Evolutionary conservation across 2,329 filamentous ascomycete species (phyloP).

Genomic region (Exophiala mesophila): DNA sequence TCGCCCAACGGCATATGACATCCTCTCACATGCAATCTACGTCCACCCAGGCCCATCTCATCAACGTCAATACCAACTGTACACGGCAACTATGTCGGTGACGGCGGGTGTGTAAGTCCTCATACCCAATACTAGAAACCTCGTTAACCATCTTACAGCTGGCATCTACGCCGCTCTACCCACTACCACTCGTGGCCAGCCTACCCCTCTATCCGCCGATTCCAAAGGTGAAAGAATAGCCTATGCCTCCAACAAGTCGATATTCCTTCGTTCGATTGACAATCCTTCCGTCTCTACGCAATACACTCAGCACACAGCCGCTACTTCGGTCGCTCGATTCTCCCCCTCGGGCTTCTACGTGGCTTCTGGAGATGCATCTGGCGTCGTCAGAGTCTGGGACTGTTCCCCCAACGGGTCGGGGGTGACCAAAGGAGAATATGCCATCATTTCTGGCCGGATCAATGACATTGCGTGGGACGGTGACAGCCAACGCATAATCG

Average conservation of each 20-base stretch:
- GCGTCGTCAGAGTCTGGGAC: slow-evolving; percentile 88
- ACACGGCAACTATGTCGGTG: not conserved
- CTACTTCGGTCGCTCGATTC: slow-evolving; percentile 90
- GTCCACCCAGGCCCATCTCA: too few relatives aligned
- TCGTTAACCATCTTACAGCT: slow-evolving; percentile 40
- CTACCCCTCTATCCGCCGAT: slow-evolving; percentile 83
- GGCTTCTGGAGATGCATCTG: slow-evolving; percentile 82
- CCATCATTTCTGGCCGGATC: slow-evolving; percentile 88
- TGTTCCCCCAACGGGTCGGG: slow-evolving; percentile 64
- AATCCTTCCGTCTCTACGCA: slow-evolving; percentile 77
- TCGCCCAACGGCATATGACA: too few relatives aligned
- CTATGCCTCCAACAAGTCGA: slow-evolving; percentile 92
- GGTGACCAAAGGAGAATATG: slow-evolving; percentile 88
- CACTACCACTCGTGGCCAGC: slow-evolving; percentile 75
- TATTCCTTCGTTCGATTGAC: slow-evolving; percentile 94
- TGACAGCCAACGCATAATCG: slow-evolving; percentile 92
- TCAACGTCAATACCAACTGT: too few relatives aligned
- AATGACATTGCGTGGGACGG: slow-evolving; percentile 98
- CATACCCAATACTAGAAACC: not conserved
- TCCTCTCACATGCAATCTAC: too few relatives aligned
- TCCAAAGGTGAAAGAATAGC: slow-evolving; percentile 85
- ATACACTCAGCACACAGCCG: slow-evolving; percentile 84
- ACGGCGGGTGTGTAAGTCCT: not conserved
- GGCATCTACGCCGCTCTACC: slow-evolving; percentile 81
- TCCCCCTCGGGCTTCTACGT: slow-evolving; percentile 92